Evolutionary conservation across 2,329 filamentous ascomycete species (phyloP).

Genomic region (Microcera coccophila): DNA sequence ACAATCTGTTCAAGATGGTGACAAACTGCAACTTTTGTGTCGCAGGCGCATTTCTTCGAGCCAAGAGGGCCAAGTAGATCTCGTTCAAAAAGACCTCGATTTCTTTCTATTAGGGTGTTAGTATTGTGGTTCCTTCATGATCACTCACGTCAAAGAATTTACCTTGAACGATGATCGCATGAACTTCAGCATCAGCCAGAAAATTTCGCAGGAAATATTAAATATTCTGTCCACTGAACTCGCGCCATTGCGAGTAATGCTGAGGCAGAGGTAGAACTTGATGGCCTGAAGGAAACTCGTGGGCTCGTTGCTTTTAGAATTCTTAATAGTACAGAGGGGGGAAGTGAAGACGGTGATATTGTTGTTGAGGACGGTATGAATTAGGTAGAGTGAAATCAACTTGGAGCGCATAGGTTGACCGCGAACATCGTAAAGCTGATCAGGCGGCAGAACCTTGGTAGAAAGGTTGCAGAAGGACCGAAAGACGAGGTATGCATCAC

Average conservation of each 20-base stretch:
- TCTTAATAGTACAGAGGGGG: constrained; percentile 85
- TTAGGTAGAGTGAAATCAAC: constrained; percentile 88
- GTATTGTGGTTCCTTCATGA: constrained; percentile 7
- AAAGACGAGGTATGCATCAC: constrained; percentile 95
- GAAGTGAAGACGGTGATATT: constrained; percentile 88
- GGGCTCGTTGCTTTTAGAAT: constrained; percentile 80
- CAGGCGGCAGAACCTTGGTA: constrained; percentile 82
- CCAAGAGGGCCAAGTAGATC: constrained; percentile 88
- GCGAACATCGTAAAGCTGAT: constrained; percentile 88
- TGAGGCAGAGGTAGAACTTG: constrained; percentile 94
- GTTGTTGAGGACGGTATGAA: constrained; percentile 93
- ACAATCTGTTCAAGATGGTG: constrained; percentile 77
- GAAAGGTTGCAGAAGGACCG: constrained; percentile 96
- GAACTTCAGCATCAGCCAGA: constrained; percentile 94
- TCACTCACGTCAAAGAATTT: constrained; percentile 1
- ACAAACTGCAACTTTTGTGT: constrained; percentile 94
- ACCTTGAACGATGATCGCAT: constrained; percentile 93
- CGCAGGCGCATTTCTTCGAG: constrained; percentile 77
- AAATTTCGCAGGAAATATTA: constrained; percentile 93
- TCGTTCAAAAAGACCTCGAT: constrained; percentile 98
- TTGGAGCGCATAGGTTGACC: constrained; percentile 98
- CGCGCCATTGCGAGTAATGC: constrained; percentile 89
- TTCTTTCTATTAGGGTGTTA: constrained; percentile 64
- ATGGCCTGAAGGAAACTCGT: constrained; percentile 91
- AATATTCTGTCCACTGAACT: constrained; percentile 91